Percentiles rank a stretch among this genome's conserved stretches.
These are phyloP conservation scores for Colletotrichum godetiae DNA, from an alignment of 2,329 filamentous ascomycete genomes.

Conservation along the genomic window DNA sequence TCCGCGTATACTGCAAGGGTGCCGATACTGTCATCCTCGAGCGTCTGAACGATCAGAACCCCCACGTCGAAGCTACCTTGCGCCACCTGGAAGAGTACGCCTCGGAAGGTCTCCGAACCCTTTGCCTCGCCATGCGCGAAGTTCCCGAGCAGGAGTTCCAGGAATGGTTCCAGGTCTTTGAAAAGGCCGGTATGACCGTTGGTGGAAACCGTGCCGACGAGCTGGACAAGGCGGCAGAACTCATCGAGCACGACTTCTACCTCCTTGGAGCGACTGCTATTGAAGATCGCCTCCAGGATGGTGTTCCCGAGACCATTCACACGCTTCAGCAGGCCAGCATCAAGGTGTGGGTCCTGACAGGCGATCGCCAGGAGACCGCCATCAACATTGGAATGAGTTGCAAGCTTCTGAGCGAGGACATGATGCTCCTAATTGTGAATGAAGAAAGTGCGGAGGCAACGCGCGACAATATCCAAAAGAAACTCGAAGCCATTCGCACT, in stretches of 20 bases:
- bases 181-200: constrained; percentile 89
- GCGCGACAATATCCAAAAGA: constrained; percentile 90
- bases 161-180: constrained; percentile 88
- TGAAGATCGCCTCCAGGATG: constrained; percentile 95
- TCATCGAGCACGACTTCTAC: constrained; percentile 93
- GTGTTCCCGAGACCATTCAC: constrained; percentile 97
- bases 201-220: constrained; percentile 93
- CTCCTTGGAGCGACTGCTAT: constrained; percentile 96
- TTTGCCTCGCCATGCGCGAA: constrained; percentile 95
- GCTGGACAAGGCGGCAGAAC: constrained; percentile 94
- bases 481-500: constrained; percentile 87
- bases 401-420: constrained; percentile 97
- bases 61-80: constrained; percentile 88
- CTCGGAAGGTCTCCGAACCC: constrained; percentile 91
- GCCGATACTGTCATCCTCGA: constrained; percentile 98
- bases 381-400: constrained; percentile 99
- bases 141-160: constrained; percentile 88
- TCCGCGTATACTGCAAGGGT: constrained; percentile 94
- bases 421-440: constrained; percentile 97
- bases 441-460: constrained; percentile 85
- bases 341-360: constrained; percentile 98
- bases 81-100: constrained; percentile 99
- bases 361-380: constrained; percentile 96
- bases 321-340: constrained; percentile 96
- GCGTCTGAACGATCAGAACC: constrained; percentile 84